A percentile compares a stretch with the other conserved stretches of the same genome.
Conservation (phyloP, 2,329 filamentous ascomycete species). For the Hymenoscyphus linearis region DNA sequence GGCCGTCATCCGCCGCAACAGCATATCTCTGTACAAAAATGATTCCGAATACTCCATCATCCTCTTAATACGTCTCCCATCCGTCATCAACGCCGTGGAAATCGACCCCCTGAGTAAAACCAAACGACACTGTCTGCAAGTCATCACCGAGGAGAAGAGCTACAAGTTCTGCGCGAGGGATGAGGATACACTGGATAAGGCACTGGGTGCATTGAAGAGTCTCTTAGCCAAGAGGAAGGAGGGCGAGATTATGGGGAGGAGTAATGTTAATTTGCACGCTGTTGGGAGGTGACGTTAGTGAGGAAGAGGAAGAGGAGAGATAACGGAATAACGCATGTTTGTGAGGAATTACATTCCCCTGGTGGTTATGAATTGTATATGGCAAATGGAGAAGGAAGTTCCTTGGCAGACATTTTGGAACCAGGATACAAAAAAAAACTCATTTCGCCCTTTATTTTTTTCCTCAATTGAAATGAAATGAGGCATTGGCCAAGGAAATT, state of each 20-base stretch:
- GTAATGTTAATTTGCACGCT: background rate
- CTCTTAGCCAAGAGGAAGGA: conserved; percentile 67
- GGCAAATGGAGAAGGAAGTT: too few species aligned
- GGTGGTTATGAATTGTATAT: too few species aligned
- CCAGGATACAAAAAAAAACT: too few species aligned
- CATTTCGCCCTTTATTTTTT: too few species aligned
- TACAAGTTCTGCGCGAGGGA: conserved; percentile 71
- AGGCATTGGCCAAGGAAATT: too few species aligned
- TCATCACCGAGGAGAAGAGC: conserved; percentile 88
- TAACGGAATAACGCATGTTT: too few species aligned
- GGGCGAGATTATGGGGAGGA: conserved; percentile 7
- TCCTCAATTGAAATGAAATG: too few species aligned
- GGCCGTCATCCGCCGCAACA: conserved; percentile 82
- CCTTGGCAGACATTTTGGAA: too few species aligned
- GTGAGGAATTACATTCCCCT: too few species aligned
- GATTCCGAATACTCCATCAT: conserved; percentile 84
- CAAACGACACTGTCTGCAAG: conserved; percentile 82
- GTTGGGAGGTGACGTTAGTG: conserved; percentile 2
- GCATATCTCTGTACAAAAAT: conserved; percentile 87
- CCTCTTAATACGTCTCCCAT: conserved; percentile 72
- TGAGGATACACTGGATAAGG: conserved; percentile 78
- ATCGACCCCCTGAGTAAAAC: conserved; percentile 81
- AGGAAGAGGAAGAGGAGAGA: too few species aligned
- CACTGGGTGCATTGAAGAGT: conserved; percentile 88
- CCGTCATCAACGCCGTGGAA: conserved; percentile 85